A percentile compares a stretch with the other conserved stretches of the same genome.
These are phyloP conservation scores for Cladosporium sp. DNA, from an alignment of 2,329 filamentous ascomycete species.

Conservation along the genomic window DNA sequence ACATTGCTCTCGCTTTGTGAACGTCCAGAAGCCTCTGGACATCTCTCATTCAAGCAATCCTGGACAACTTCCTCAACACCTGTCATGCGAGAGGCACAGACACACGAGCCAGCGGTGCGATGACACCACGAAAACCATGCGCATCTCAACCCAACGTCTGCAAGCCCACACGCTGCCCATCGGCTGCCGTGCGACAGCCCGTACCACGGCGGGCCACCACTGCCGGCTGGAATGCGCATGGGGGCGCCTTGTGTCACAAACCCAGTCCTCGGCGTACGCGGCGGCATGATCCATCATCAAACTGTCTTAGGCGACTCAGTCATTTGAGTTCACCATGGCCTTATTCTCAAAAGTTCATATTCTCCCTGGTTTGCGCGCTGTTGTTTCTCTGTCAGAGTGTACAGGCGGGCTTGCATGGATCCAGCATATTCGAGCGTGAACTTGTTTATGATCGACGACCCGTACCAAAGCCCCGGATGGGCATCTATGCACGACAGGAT, in stretches of 20 bases:
- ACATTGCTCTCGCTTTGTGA: background rate
- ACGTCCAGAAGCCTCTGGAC: background rate
- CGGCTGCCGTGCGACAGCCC: conserved; percentile 17
- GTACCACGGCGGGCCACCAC: conserved; percentile 12
- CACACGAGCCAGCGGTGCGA: conserved; percentile 20
- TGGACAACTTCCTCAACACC: background rate
- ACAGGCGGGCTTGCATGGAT: conserved; percentile 16
- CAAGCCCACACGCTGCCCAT: conserved; percentile 20
- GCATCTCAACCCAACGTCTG: conserved; percentile 20
- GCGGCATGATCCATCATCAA: conserved; percentile 12
- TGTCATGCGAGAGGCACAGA: conserved; percentile 19
- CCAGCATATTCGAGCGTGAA: conserved; percentile 15
- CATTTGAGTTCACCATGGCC: conserved; percentile 7
- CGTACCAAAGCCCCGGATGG: conserved; percentile 21
- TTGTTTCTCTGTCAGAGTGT: conserved; percentile 19
- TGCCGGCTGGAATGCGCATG: conserved; percentile 20
- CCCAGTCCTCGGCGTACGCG: conserved; percentile 10
- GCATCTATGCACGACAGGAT: conserved; percentile 20
- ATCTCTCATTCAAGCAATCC: conserved; percentile 3
- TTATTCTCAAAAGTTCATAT: conserved; percentile 9
- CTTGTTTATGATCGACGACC: conserved; percentile 25
- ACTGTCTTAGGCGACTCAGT: conserved; percentile 9
- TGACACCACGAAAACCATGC: conserved; percentile 18
- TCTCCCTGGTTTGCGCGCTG: conserved; percentile 18
- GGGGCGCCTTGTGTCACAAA: conserved; percentile 19